Conservation (phyloP, 345 rosid genomes). For the Populus davidiana region DNA sequence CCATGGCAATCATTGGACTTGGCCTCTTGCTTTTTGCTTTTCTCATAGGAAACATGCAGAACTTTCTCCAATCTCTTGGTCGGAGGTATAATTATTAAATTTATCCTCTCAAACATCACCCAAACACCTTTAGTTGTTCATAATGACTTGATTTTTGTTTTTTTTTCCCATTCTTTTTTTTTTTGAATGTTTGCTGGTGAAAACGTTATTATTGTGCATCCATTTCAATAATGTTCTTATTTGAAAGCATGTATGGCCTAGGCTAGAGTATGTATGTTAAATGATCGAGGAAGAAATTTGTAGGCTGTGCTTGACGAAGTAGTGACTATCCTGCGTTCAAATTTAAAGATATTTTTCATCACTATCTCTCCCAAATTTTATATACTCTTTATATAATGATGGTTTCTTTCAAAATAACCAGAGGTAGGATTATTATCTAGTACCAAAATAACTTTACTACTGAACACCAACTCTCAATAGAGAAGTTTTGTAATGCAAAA, state of each 20-base stretch:
- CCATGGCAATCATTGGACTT: constrained; percentile 73
- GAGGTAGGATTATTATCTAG: background rate
- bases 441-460: background rate
- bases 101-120: background rate
- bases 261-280: background rate
- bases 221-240: background rate
- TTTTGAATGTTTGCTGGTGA: background rate
- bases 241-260: background rate
- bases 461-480: background rate
- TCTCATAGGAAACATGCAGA: constrained; percentile 95
- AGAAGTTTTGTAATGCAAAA: too few relatives aligned
- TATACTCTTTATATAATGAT: background rate
- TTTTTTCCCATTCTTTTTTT: too few relatives aligned
- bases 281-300: background rate
- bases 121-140: background rate
- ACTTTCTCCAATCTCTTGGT: constrained; percentile 83
- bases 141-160: too few relatives aligned
- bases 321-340: background rate
- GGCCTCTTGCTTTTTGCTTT: constrained; percentile 92
- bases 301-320: background rate
- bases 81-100: constrained; percentile 45
- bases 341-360: background rate
- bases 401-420: background rate
- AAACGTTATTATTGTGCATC: background rate
- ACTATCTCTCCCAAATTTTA: background rate